phyloP scores from a whole-genome alignment of 805 yeast species.

The Blastobotrys parvus region DNA sequence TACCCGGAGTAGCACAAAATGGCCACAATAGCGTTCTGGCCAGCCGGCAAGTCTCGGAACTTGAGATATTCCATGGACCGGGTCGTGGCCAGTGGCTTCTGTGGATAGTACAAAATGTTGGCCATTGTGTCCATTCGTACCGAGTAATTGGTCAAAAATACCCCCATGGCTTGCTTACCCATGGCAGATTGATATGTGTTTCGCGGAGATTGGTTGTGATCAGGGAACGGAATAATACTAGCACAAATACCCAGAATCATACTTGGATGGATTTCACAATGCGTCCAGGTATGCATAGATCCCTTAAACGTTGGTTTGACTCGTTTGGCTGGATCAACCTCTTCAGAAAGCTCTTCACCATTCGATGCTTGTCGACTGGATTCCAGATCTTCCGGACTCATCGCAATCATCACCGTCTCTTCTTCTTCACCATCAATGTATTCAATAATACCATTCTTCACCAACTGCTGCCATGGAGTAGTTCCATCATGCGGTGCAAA shows the following conservation, averaged over 20 bases:
- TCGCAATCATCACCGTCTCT: constrained; percentile 96
- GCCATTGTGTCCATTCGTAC: constrained; percentile 99
- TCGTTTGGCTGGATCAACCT: constrained; percentile 71
- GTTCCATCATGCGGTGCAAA: constrained; percentile 41
- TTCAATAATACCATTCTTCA: constrained; percentile 83
- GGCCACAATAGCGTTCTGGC: constrained; percentile 97
- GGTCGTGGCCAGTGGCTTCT: constrained; percentile 95
- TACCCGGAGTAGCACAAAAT: constrained; percentile 97
- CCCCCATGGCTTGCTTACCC: constrained; percentile 99
- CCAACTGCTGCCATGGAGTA: constrained; percentile 79
- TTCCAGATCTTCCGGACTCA: constrained; percentile 95
- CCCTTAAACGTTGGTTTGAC: constrained; percentile 60
- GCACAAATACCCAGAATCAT: constrained; percentile 99
- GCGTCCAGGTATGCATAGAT: constrained; percentile 81
- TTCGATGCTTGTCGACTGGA: constrained; percentile 41
- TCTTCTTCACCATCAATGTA: constrained; percentile 99
- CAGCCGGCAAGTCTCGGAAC: constrained; percentile 97
- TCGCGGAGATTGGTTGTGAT: constrained; percentile 93
- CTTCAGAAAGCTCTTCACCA: constrained; percentile 34
- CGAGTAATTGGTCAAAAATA: constrained; percentile 85
- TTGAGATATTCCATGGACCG: constrained; percentile 96
- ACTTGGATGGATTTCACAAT: constrained; percentile 97
- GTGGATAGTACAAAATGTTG: constrained; percentile 92
- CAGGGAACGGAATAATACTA: constrained; percentile 98
- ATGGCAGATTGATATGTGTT: constrained; percentile 91